A percentile compares a stretch with the other conserved stretches of the same genome.
phyloP scores from a whole-genome alignment of 2,329 filamentous ascomycete genomes.

The Niveomyces coronatus region DNA sequence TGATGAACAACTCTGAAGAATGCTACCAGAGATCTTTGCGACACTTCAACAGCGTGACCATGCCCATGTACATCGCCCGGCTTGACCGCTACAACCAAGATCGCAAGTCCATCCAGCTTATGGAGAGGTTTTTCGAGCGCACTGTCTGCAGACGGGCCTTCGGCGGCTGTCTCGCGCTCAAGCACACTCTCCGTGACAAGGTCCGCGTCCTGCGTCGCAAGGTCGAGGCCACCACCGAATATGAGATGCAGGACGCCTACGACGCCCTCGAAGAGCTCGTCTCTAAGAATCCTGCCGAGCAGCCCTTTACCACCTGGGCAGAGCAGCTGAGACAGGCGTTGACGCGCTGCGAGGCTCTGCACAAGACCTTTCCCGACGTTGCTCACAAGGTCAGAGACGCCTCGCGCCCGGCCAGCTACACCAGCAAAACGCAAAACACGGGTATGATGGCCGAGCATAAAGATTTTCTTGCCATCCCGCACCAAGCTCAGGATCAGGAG shows the following conservation, averaged over 20 bases:
- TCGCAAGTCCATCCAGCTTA: background rate
- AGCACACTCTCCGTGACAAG: background rate
- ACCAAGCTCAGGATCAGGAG: background rate
- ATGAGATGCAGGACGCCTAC: background rate
- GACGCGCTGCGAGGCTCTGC: background rate
- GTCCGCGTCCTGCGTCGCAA: background rate
- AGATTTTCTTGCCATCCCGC: background rate
- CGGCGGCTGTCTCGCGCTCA: background rate
- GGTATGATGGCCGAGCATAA: background rate
- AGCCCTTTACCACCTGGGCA: background rate
- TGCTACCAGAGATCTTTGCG: background rate
- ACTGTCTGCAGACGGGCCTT: background rate
- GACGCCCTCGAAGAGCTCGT: background rate
- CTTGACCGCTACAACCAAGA: background rate
- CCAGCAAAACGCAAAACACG: background rate
- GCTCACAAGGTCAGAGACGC: background rate
- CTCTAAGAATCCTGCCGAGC: background rate
- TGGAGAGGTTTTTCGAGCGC: background rate
- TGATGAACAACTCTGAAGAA: background rate
- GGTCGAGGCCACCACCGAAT: background rate
- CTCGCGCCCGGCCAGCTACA: background rate
- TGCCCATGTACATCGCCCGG: background rate
- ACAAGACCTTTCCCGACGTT: background rate
- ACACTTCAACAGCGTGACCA: background rate
- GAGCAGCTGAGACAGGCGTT: background rate